Evolutionary conservation across 106 monocot species (phyloP), one percentile per base, ranked within the genome.

Genomic region (Dioscorea zingiberensis): DNA sequence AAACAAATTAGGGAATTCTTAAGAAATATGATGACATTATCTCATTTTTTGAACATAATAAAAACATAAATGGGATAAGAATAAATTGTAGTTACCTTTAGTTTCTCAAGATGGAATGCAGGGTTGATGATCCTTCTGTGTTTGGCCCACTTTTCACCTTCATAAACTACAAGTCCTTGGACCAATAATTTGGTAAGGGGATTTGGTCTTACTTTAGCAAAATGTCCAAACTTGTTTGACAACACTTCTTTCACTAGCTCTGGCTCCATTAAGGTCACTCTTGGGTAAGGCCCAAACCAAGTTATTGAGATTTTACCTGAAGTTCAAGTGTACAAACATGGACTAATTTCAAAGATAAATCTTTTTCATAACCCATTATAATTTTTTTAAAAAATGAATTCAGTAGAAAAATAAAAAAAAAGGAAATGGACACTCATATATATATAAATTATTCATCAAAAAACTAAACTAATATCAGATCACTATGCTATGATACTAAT

Each of bases 71-170:
- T 49, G 13, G 49, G 10, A 49, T 2, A 49, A 49, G 49, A 49
- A 9, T 9, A 49, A 49, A 19, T 18, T 18, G 18, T 51, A 13
- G 14, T 51, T 81, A 93, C 93, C 88, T 88, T 88, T 16, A 93
- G 61, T 58, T 89, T 93, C 32, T 88, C 88, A 6, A 81, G 28
- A 62, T 88, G 93, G 65, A 93, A 93, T 51, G 88, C 93, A 21
- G 93, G 93, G 66, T 86, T 93, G 11, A 93, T 60, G 29, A 93
- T 89, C 27, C 73, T 83, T 55, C 88, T 61, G 55, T 85, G 88
- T 26, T 63, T 83, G n/a, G 71, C 88, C 93, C 93, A 93, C 73
- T 93, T 85, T 21, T 85, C 77, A 28, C 93, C 93, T 29, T 83
- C 72, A 76, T 78, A 69, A n/a, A 12, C 61, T 22, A 22, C 32